Conservation (phyloP, 2,329 filamentous ascomycete genomes). For the Phaeophleospora eucalypticola region DNA sequence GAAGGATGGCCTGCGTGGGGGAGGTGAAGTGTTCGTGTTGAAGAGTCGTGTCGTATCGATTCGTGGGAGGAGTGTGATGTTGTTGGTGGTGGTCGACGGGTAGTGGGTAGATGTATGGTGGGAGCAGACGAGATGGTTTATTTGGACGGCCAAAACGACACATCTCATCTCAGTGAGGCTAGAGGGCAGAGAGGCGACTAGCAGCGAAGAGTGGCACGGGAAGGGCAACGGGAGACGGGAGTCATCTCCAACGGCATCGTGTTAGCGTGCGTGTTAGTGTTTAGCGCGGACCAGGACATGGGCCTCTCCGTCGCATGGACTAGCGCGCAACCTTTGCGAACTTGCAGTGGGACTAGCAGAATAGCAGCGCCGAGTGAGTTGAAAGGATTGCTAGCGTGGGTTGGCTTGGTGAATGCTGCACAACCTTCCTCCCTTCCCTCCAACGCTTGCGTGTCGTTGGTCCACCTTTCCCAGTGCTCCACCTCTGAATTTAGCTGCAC, state of each 20-base stretch:
- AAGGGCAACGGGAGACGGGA: too few relatives aligned
- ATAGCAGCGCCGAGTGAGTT: too few relatives aligned
- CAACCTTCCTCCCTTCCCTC: too few relatives aligned
- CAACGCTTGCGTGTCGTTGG: constrained; percentile 19
- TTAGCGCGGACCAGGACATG: constrained; percentile 4
- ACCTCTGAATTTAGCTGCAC: constrained; percentile 5
- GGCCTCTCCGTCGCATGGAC: not conserved
- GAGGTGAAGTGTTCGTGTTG: too few relatives aligned
- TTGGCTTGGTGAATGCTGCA: too few relatives aligned
- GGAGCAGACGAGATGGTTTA: constrained; percentile 8
- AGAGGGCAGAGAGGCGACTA: constrained; percentile 23
- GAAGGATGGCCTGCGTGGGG: constrained; percentile 10
- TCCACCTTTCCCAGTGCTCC: too few relatives aligned
- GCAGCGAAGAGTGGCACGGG: too few relatives aligned
- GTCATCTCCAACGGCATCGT: too few relatives aligned
- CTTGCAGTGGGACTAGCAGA: too few relatives aligned
- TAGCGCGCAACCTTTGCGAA: constrained; percentile 8
- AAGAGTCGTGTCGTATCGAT: too few relatives aligned
- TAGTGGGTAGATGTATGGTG: constrained; percentile 1
- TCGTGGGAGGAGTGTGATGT: not conserved
- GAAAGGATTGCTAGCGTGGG: constrained; percentile 7
- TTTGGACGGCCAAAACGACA: constrained; percentile 21
- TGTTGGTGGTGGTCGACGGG: not conserved
- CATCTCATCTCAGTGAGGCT: constrained; percentile 19
- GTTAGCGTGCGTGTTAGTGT: not conserved